Evolutionary conservation across 495 filamentous ascomycete genomes (phyloP).

Genomic region (Cudoniella acicularis): DNA sequence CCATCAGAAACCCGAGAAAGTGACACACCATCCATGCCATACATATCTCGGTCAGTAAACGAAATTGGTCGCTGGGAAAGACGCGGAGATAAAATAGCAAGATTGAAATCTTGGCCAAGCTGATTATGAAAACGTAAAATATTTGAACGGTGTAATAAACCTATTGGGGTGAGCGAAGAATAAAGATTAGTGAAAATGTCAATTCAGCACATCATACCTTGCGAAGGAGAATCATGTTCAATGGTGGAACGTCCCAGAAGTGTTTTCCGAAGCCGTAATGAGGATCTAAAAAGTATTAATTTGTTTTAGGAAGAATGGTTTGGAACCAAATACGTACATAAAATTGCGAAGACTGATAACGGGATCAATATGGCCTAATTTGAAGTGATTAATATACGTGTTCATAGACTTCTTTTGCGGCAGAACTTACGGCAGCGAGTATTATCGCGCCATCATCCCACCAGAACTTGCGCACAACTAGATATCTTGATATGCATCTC

Average conservation of each 20-base stretch:
- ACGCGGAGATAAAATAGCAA: slow-evolving; percentile 51
- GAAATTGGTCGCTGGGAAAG: slow-evolving; percentile 40
- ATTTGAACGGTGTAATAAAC: slow-evolving; percentile 36
- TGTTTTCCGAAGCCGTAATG: slow-evolving; percentile 14
- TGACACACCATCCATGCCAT: slow-evolving; percentile 33
- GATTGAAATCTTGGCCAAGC: slow-evolving; percentile 45
- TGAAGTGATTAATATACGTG: not conserved
- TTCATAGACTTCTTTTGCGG: not conserved
- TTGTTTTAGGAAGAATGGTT: not conserved
- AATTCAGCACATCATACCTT: not conserved
- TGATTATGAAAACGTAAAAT: slow-evolving; percentile 35
- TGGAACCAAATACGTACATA: not conserved
- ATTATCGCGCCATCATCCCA: slow-evolving; percentile 15
- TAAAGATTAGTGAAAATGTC: not conserved
- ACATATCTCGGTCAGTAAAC: slow-evolving; percentile 26
- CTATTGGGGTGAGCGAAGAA: slow-evolving; percentile 21
- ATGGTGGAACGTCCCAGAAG: slow-evolving; percentile 2
- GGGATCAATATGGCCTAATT: slow-evolving; percentile 3
- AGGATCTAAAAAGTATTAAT: slow-evolving; percentile 3
- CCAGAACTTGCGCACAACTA: slow-evolving; percentile 4
- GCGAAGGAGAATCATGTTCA: not conserved
- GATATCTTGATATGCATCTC: slow-evolving; percentile 6
- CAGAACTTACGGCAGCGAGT: not conserved
- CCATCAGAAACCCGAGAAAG: slow-evolving; percentile 26
- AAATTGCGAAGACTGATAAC: slow-evolving; percentile 4